These are phyloP conservation scores for Scedosporium apiospermum DNA, from an alignment of 2,329 filamentous ascomycete genomes.

Conservation along the genomic window DNA sequence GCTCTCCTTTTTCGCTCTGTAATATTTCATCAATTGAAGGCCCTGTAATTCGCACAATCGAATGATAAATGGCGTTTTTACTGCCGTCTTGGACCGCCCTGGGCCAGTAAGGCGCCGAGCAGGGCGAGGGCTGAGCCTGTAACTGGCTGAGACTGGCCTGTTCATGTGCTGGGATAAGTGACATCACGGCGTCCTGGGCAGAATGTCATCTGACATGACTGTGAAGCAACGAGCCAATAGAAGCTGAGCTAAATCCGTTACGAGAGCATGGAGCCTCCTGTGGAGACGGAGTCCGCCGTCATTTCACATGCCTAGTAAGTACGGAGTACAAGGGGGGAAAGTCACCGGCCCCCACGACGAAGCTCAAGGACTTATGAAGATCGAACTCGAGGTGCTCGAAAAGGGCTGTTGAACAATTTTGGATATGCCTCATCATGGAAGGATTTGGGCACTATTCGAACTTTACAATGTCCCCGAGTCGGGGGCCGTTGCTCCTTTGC, in stretches of 20 bases:
- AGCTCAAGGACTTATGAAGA: not conserved
- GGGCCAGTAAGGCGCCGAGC: not conserved
- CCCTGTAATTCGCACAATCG: not conserved
- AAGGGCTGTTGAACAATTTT: not conserved
- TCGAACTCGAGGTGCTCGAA: not conserved
- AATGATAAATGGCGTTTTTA: not conserved
- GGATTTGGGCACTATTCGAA: not conserved
- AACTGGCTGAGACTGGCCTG: not conserved
- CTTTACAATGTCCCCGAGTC: not conserved
- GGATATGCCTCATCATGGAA: not conserved
- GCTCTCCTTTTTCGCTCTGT: not conserved
- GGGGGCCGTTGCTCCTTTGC: not conserved
- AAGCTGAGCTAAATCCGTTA: not conserved
- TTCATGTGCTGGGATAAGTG: not conserved
- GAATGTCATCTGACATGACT: not conserved
- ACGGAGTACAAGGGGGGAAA: not conserved
- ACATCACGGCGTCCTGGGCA: not conserved
- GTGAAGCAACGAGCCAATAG: not conserved
- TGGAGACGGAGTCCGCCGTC: not conserved
- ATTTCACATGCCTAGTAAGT: constrained; percentile 2
- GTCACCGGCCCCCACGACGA: not conserved
- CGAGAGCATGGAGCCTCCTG: not conserved
- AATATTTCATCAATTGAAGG: not conserved
- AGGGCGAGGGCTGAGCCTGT: not conserved
- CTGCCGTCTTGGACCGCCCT: not conserved